Conservation (phyloP, 1,139 yeast genomes). For the Pichia sp. region DNA sequence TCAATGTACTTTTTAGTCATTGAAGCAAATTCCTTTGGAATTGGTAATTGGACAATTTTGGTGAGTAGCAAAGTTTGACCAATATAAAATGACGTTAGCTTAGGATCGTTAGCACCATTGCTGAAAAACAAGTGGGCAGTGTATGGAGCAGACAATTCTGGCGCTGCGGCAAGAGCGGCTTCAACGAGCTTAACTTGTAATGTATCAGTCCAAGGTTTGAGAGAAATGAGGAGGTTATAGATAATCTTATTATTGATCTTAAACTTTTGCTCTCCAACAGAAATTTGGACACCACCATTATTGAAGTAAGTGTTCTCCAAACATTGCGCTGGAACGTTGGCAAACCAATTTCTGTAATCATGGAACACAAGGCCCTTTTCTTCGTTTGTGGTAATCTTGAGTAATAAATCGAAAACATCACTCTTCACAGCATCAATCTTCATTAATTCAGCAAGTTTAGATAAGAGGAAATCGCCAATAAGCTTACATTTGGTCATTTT, state of each 20-base stretch:
- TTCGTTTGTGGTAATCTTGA: conserved; percentile 42
- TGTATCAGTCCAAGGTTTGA: conserved; percentile 79
- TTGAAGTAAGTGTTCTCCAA: conserved; percentile 3
- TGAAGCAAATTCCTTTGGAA: conserved; percentile 34
- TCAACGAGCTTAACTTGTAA: conserved; percentile 51
- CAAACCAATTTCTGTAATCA: conserved; percentile 49
- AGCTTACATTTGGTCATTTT: conserved; percentile 68
- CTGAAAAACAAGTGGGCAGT: conserved; percentile 47
- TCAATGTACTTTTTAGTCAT: conserved; percentile 8
- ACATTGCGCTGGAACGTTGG: conserved; percentile 6
- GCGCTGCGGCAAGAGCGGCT: conserved; percentile 43
- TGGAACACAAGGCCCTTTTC: conserved; percentile 58
- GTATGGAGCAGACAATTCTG: conserved; percentile 74
- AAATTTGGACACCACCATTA: conserved; percentile 28
- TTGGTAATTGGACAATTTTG: conserved; percentile 47
- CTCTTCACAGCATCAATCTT: conserved; percentile 27
- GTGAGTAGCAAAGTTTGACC: conserved; percentile 61
- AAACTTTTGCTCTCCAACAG: conserved; percentile 37
- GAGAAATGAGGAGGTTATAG: conserved; percentile 50
- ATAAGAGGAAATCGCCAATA: conserved; percentile 70
- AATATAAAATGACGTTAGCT: conserved; percentile 68
- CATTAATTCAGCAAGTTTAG: conserved; percentile 50
- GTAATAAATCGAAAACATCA: conserved; percentile 43
- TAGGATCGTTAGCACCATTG: conserved; percentile 27
- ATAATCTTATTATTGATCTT: conserved; percentile 61